phyloP scores from a whole-genome alignment of 169 alveolate genomes.

The Plasmodium cynomolgi region DNA sequence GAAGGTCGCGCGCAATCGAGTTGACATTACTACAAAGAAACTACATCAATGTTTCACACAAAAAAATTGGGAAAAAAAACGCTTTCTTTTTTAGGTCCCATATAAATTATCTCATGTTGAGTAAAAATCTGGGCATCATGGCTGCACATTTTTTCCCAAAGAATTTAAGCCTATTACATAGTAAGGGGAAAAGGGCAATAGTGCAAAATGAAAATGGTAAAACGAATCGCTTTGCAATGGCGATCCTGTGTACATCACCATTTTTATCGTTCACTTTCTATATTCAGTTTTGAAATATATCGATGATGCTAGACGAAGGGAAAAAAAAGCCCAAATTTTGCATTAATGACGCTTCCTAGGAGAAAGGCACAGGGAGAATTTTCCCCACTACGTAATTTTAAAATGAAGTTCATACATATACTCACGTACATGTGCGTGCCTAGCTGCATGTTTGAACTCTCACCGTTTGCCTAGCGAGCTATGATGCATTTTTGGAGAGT shows the following conservation, averaged over 20 bases:
- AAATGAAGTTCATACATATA: background rate
- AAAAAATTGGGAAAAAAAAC: background rate
- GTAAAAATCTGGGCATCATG: conserved; percentile 45
- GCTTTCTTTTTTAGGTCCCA: conserved; percentile 28
- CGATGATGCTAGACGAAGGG: background rate
- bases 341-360: background rate
- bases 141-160: conserved; percentile 28
- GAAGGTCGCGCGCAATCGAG: background rate
- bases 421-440: background rate
- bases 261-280: background rate
- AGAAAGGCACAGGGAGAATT: background rate
- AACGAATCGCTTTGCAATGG: background rate
- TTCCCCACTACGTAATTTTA: background rate
- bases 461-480: background rate
- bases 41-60: background rate
- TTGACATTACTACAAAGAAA: background rate
- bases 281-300: conserved; percentile 35
- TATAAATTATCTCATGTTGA: conserved; percentile 18
- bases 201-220: background rate
- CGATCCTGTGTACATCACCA: background rate
- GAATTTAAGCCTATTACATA: conserved; percentile 27
- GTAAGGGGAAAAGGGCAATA: conserved; percentile 6
- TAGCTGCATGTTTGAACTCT: background rate
- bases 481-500: background rate
- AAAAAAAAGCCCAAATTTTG: background rate